A percentile compares a stretch with the other conserved stretches of the same genome.
These are phyloP conservation scores for Pyrus betulifolia DNA, from an alignment of 306 rosid species.

Conservation along the genomic window DNA sequence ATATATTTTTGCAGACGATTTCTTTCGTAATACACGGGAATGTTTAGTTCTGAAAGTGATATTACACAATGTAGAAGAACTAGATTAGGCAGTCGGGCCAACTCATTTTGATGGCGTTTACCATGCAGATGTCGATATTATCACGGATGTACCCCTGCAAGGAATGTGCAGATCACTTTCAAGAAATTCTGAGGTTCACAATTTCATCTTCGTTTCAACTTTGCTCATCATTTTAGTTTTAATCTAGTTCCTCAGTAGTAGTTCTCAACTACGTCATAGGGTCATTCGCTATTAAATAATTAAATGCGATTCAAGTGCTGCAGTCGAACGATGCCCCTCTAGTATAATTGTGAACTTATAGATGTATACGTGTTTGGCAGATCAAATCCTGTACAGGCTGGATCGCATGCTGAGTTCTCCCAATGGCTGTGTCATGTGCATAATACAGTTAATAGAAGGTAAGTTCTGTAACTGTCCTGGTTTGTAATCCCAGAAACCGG, in stretches of 20 bases:
- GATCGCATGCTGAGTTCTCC: slow-evolving; percentile 72
- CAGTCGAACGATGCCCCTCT: neutral
- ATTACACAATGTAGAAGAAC: neutral
- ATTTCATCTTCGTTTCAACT: slow-evolving; percentile 1
- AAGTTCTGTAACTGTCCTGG: neutral
- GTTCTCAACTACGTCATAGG: neutral
- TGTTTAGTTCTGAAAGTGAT: neutral
- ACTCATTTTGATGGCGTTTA: slow-evolving; percentile 7
- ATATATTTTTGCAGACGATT: neutral
- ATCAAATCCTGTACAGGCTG: slow-evolving; percentile 73
- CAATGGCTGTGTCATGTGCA: slow-evolving; percentile 80
- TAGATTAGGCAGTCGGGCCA: neutral
- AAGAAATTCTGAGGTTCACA: slow-evolving; percentile 66
- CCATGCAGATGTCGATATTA: slow-evolving; percentile 59
- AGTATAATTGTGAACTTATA: neutral
- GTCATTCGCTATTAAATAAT: neutral
- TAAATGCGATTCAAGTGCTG: neutral
- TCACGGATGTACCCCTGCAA: slow-evolving; percentile 83
- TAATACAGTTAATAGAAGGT: slow-evolving; percentile 85
- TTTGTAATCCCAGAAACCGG: neutral
- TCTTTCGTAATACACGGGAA: neutral
- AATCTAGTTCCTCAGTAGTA: neutral
- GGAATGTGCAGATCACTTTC: slow-evolving; percentile 92
- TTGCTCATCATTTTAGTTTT: neutral
- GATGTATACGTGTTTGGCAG: slow-evolving; percentile 30